Conservation (phyloP, 768 basidiomycete species). For the Omphalotus guepiniiformis region DNA sequence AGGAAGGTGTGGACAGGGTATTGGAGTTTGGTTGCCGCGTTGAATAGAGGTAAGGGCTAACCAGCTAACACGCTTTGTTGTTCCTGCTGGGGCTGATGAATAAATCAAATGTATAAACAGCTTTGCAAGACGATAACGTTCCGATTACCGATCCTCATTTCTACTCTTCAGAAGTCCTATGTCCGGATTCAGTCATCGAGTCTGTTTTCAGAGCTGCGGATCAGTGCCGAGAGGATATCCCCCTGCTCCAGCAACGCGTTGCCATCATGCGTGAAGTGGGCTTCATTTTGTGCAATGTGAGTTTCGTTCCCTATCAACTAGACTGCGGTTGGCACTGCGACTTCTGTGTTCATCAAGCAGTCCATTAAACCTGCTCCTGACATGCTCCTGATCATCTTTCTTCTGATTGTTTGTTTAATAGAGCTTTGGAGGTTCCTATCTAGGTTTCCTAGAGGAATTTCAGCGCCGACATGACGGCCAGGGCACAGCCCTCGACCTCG, state of each 20-base stretch:
- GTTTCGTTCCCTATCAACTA: conserved; percentile 17
- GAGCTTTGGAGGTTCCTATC: conserved; percentile 70
- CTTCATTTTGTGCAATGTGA: conserved; percentile 60
- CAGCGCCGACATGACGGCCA: conserved; percentile 44
- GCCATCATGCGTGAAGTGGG: conserved; percentile 78
- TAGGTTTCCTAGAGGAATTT: conserved; percentile 60
- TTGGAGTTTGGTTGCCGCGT: conserved; percentile 79
- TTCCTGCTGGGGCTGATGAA: conserved; percentile 7
- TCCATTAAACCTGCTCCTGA: not conserved
- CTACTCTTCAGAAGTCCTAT: conserved; percentile 65
- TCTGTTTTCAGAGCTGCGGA: conserved; percentile 62
- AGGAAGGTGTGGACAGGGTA: conserved; percentile 71
- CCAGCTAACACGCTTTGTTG: conserved; percentile 6
- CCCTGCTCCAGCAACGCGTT: conserved; percentile 69
- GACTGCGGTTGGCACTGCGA: not conserved
- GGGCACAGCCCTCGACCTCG: conserved; percentile 71
- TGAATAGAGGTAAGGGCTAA: conserved; percentile 63
- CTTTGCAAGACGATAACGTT: conserved; percentile 65
- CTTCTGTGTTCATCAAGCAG: not conserved
- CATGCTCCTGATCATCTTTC: not conserved
- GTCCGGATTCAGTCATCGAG: conserved; percentile 67
- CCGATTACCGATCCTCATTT: conserved; percentile 78
- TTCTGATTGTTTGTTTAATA: conserved; percentile 20
- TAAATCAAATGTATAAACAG: conserved; percentile 30
- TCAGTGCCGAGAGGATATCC: conserved; percentile 59